phyloP scores from a whole-genome alignment of 2,329 filamentous ascomycete species.

The Chalaropsis ovoidea region DNA sequence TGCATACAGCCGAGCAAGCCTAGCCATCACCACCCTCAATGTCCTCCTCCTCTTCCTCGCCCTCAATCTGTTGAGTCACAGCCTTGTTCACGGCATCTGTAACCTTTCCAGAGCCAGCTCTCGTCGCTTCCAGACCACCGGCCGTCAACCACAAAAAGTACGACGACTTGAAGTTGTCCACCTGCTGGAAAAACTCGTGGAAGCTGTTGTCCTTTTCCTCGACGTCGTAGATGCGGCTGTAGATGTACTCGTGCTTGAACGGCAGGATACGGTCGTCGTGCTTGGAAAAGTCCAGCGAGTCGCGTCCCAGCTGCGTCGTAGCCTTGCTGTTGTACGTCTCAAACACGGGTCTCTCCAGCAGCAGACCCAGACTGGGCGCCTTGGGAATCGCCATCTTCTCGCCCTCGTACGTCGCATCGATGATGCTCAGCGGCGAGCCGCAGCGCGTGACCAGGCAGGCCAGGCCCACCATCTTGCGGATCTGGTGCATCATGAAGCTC shows the following conservation, averaged over 20 bases:
- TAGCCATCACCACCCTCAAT: constrained; percentile 40
- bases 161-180: constrained; percentile 61
- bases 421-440: constrained; percentile 61
- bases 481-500: constrained; percentile 99
- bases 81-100: constrained; percentile 34
- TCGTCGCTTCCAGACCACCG: constrained; percentile 53
- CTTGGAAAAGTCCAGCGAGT: constrained; percentile 66
- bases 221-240: constrained; percentile 78
- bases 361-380: constrained; percentile 75
- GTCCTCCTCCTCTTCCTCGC: constrained; percentile 44
- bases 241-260: constrained; percentile 90
- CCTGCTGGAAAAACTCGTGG: constrained; percentile 67
- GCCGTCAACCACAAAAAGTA: constrained; percentile 68
- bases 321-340: constrained; percentile 74
- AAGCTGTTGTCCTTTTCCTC: constrained; percentile 81
- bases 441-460: constrained; percentile 73
- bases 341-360: constrained; percentile 87
- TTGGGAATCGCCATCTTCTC: constrained; percentile 82
- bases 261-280: constrained; percentile 69
- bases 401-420: constrained; percentile 61
- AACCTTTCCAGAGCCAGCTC: constrained; percentile 31
- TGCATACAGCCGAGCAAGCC: background rate
- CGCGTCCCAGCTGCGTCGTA: constrained; percentile 50
- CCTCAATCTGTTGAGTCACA: constrained; percentile 41
- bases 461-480: constrained; percentile 98